Evolutionary conservation across 225 moss, liverwort and hornwort genomes (phyloP).

Genomic region (Thuidium tamariscinum): DNA sequence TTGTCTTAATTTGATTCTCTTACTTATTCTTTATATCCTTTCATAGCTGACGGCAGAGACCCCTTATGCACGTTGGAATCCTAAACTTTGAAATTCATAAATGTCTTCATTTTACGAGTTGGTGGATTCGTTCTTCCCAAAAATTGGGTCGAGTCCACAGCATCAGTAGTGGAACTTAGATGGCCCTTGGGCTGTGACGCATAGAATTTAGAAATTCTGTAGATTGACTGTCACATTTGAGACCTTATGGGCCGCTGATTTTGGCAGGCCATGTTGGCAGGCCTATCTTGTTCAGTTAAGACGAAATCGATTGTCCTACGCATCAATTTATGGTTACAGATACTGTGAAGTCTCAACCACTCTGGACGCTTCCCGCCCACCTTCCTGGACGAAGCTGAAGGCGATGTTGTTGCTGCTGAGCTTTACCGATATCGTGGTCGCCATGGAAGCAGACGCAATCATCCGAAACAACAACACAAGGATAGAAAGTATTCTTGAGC

Average conservation of each 20-base stretch:
- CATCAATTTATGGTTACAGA: conserved; percentile 67
- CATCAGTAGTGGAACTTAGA: not conserved
- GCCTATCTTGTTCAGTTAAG: conserved; percentile 84
- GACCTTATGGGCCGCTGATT: conserved; percentile 34
- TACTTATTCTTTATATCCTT: not conserved
- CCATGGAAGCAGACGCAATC: conserved; percentile 86
- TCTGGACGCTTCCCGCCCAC: conserved; percentile 54
- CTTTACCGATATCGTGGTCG: conserved; percentile 76
- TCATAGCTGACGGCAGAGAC: not conserved
- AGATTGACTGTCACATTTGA: not conserved
- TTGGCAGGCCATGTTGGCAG: conserved; percentile 59
- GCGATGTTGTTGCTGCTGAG: conserved; percentile 67
- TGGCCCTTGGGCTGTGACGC: not conserved
- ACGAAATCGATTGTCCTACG: conserved; percentile 75
- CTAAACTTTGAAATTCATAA: not conserved
- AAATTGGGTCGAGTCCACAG: not conserved
- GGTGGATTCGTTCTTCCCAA: not conserved
- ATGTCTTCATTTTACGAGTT: not conserved
- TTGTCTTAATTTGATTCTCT: not conserved
- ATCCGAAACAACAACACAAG: conserved; percentile 66
- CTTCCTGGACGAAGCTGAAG: conserved; percentile 89
- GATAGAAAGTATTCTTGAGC: conserved; percentile 61
- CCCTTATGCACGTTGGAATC: not conserved
- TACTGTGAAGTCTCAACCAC: conserved; percentile 80
- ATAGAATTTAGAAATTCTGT: not conserved